Evolutionary conservation across 1,284 basidiomycete species (phyloP), one percentile per base, ranked within the genome.

Genomic region (Pholiota adiposa): DNA sequence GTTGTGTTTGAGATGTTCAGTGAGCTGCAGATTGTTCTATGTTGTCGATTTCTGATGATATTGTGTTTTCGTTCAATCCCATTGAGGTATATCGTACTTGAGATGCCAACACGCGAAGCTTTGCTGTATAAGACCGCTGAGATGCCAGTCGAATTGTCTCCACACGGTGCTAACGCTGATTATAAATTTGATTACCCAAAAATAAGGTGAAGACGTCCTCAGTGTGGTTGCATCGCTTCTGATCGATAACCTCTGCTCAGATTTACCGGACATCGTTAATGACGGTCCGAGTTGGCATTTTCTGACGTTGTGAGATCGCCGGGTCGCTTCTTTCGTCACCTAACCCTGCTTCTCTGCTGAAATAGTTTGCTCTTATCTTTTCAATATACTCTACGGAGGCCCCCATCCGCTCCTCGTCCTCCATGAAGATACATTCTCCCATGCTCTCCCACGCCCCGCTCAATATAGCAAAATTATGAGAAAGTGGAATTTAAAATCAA

Each of bases 381-480:
- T 53, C 51, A 16, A 53, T 18, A 19, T 1, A 9, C 9, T 41
- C 38, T 18, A 21, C 23, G 34, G 38, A 29, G 19, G 3, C n/a
- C 34, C 38, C 51, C 36, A 9, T n/a, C 38, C 38, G 34, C 36
- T 21, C 25, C 9, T 53, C 51, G 38, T 27, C 23, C 21, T 12
- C 5, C 34, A 38, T 40, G 23, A 41, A 53, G 36, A 53, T 53
- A 34, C 8, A 25, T 53, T 38, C 51, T 53, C 51, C 18, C 48
- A 50, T 34, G 48, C 29, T 31, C 3, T 50, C 27, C 31, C 29
- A 34, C 18, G 8, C 19, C 4, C 48, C n/a, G 3, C 48, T 34
- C 14, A 34, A 33, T 50, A 25, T 25, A 18, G 51, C n/a, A 43
- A 53, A 41, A 40, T 53, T 53, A 41, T 27, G 36, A 53, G 38